Conservation (phyloP, 805 yeast species). For the Ogataea pini region DNA sequence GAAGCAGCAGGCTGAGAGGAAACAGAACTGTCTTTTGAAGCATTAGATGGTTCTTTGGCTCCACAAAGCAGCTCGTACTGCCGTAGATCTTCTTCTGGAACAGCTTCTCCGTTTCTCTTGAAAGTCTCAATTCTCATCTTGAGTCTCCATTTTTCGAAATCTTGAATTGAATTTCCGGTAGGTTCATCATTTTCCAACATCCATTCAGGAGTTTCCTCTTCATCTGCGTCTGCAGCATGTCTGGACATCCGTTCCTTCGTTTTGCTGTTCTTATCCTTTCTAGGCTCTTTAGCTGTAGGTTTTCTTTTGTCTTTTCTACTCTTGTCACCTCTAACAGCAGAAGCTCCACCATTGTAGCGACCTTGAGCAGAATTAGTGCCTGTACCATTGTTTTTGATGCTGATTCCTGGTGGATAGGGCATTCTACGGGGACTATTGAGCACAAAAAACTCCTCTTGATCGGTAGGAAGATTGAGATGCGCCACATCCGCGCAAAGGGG, state of each 20-base stretch:
- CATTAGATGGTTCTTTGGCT: background rate
- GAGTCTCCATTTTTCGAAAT: constrained; percentile 60
- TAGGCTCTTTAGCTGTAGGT: constrained; percentile 13
- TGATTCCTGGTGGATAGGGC: constrained; percentile 26
- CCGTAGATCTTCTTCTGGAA: constrained; percentile 30
- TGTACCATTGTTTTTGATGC: background rate
- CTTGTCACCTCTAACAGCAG: constrained; percentile 11
- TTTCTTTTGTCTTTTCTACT: constrained; percentile 23
- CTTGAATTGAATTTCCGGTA: constrained; percentile 54
- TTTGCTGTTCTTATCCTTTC: constrained; percentile 14
- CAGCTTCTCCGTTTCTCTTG: constrained; percentile 45
- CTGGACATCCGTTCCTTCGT: constrained; percentile 24
- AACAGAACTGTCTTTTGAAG: background rate
- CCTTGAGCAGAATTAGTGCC: constrained; percentile 5
- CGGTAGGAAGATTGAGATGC: constrained; percentile 45
- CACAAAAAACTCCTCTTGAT: constrained; percentile 17
- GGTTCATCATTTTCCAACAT: constrained; percentile 39
- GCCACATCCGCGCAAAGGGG: constrained; percentile 37
- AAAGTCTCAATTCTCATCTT: constrained; percentile 53
- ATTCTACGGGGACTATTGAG: constrained; percentile 36
- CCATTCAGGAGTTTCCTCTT: constrained; percentile 41
- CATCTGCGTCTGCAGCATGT: constrained; percentile 9
- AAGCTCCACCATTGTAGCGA: constrained; percentile 10
- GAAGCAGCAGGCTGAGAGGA: background rate
- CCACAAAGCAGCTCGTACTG: constrained; percentile 24